A percentile compares a stretch with the other conserved stretches of the same genome.
These are phyloP conservation scores for Kwoniella botswanensis DNA, from an alignment of 768 basidiomycete genomes.

Conservation along the genomic window DNA sequence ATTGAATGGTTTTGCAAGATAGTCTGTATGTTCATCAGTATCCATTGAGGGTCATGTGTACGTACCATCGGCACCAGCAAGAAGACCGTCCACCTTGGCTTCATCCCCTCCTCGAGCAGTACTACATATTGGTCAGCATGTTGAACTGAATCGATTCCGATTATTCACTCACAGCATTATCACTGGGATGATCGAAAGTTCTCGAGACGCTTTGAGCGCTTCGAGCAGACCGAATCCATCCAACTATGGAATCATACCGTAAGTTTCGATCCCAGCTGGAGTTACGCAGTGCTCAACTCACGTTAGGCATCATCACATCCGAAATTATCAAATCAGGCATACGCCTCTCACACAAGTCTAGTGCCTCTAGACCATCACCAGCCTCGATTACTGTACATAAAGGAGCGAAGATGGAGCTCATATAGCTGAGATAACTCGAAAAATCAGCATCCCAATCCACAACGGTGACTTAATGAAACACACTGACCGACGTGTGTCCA, in stretches of 20 bases:
- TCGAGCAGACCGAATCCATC: constrained; percentile 57
- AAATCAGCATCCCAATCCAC: constrained; percentile 21
- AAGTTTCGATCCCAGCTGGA: background rate
- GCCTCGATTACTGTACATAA: constrained; percentile 58
- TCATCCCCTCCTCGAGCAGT: constrained; percentile 60
- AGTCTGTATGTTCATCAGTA: constrained; percentile 39
- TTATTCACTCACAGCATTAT: constrained; percentile 50
- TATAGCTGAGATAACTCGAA: constrained; percentile 7
- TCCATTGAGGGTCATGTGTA: background rate
- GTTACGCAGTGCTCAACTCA: constrained; percentile 21
- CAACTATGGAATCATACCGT: constrained; percentile 32
- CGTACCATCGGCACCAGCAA: constrained; percentile 59
- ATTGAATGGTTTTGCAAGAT: constrained; percentile 59
- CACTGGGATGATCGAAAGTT: constrained; percentile 49
- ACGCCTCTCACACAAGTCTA: constrained; percentile 34
- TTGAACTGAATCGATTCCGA: background rate
- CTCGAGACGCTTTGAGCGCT: constrained; percentile 42
- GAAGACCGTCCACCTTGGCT: constrained; percentile 57
- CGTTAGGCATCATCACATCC: constrained; percentile 59
- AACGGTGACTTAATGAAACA: background rate
- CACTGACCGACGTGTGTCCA: constrained; percentile 31
- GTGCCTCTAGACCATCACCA: constrained; percentile 54
- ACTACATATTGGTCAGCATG: constrained; percentile 16
- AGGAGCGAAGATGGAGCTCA: constrained; percentile 52
- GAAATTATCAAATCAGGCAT: constrained; percentile 57